Base-by-base conservation (phyloP, 169 alveolate genomes). In the Eimeria necatrix region DNA sequence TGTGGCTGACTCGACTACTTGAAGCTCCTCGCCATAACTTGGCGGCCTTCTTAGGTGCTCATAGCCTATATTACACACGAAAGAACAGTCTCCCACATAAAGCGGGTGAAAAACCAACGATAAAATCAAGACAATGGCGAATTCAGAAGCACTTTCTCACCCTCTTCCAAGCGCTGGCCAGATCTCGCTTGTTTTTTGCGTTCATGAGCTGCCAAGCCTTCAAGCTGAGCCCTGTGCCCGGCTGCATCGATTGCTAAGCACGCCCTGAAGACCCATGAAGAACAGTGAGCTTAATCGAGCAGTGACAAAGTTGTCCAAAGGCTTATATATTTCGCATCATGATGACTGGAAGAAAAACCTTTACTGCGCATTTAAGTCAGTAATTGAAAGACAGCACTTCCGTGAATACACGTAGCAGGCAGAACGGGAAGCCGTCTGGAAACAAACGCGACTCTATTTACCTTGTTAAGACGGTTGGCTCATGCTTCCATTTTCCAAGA, bases 401-500 rank as follows among this genome's bases (percentile, higher is more conserved):
- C 3, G 41, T 32, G 41, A 32, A 2, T 76, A 64, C 22, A 48
- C 64, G 10, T 20, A 6, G 61, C 41, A 5, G 64, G 86, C 24
- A 76, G 32, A 18, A 14, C 22, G 61, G 48, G 20, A 9, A 2
- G 20, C 41, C 26, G 26, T 46, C 26, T 53, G 90, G 52, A 9
- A 52, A 26, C 18, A 2, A 0, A 4, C 59, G 90, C 90, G 52
- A 48, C 70, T 24, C 41, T 24, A 81, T 64, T 18, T 46, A 92
- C 95, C 95, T 61, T 3, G 95, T 92, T 10, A 86, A 74, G 7
- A 94, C 95, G 20, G 68, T 59, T 7, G 95, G 92, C 48, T 94
- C 96, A 56, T 78, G 90, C 52, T 88, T 88, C 96, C 96, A 94
- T 41, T 88, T 90, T 22, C 85, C 90, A 24, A 94, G 95, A 4